Evolutionary conservation across 306 rosid species (phyloP).

Genomic region (Abrus pulchellus): DNA sequence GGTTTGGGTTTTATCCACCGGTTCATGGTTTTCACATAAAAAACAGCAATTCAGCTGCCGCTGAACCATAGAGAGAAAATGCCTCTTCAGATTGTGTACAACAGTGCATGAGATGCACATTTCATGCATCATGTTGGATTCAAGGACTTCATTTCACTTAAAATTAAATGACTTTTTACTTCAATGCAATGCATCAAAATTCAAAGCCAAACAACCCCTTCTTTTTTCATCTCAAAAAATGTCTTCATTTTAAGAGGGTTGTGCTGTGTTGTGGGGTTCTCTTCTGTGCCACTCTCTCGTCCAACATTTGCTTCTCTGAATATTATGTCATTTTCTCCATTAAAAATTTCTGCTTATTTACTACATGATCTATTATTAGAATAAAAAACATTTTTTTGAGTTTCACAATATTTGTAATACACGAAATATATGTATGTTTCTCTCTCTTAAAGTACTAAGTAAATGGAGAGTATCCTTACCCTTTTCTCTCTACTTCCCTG

Average conservation of each 20-base stretch:
- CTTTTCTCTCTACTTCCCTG: background rate
- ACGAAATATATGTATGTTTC: too few species aligned
- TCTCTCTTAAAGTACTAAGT: too few species aligned
- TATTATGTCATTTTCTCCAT: too few species aligned
- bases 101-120: background rate
- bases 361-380: too few species aligned
- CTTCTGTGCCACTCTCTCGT: background rate
- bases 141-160: background rate
- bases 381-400: too few species aligned
- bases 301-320: too few species aligned
- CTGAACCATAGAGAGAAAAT: background rate
- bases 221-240: background rate
- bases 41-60: slow-evolving; percentile 4
- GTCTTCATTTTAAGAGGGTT: background rate
- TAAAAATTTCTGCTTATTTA: too few species aligned
- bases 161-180: background rate
- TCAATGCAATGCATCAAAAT: background rate
- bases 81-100: background rate
- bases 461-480: background rate
- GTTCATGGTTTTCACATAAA: slow-evolving; percentile 9
- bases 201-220: background rate
- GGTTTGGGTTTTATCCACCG: slow-evolving; percentile 32
- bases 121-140: background rate
- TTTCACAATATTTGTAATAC: background rate
- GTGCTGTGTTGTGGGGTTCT: background rate